Evolutionary conservation across 1,284 basidiomycete genomes (phyloP), one percentile per base, ranked within the genome.

Genomic region (Microstroma glucosiphilum): DNA sequence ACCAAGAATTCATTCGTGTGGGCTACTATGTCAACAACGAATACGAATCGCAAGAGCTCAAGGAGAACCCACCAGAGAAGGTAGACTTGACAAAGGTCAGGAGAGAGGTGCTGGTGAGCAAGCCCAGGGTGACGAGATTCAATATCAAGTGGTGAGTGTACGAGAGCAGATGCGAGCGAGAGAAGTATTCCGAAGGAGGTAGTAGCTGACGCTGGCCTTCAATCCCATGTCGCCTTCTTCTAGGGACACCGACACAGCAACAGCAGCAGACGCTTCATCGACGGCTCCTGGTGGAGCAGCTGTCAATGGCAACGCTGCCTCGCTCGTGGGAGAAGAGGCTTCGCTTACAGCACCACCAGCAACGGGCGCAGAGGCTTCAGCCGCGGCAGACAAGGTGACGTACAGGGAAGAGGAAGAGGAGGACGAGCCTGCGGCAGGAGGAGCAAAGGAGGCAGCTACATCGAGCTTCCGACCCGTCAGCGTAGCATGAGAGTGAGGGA

Each of bases 1-100:
- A 94, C 60, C 92, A 96, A 75, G 94, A 98, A 80, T 99, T 99
- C 80, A 94, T 99, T 43, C 87, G 94, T 48, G 93, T 99, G 21
- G 94, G 96, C 6, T 98, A 99, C 81, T 99, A 99, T 80, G 96
- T 98, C 81, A 96, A 97, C 79, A 97, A 93, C 56, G 93, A 96
- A 79, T 97, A 97, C 79, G 92, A 96, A 79, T 89, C 89, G 69
- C 90, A 93, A 66, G 90, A 91, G 81, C 87, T 72, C 58, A 58
- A 69, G 11, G 75, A 78, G 60, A 75, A 77, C 55, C 74, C 76
- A 4, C 76, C 76, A 1, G 75, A 73, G n/a, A 61, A 70, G 40
- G 64, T 76, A 42, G 71, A 77, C 61, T 57, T 77, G 40, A 66
- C 69, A 49, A 83, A 87, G 61, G 82, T 98, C 30, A 85, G 89